Evolutionary conservation across 2,329 filamentous ascomycete genomes (phyloP).

Genomic region (Epichloe sibirici): DNA sequence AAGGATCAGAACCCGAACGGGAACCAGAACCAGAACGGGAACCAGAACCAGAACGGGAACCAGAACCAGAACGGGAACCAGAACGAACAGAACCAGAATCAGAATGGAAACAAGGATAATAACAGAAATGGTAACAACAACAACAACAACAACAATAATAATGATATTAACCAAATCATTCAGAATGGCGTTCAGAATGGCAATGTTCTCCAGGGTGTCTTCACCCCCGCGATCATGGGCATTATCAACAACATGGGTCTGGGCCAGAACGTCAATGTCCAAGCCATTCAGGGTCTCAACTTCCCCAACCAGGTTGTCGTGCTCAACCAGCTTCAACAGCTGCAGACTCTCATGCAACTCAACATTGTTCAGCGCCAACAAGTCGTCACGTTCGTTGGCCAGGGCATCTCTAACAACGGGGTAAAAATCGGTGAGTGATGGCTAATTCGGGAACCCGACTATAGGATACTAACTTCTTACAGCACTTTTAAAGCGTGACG

Average conservation of each 20-base stretch:
- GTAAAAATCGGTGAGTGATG: conserved; percentile 10
- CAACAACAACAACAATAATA: not conserved
- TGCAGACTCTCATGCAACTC: conserved; percentile 13
- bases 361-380: conserved; percentile 13
- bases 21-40: too few species aligned
- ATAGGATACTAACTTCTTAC: not conserved
- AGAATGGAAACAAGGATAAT: conserved; percentile 6
- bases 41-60: conserved; percentile 4
- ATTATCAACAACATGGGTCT: conserved; percentile 19
- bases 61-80: conserved; percentile 2
- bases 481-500: conserved; percentile 14
- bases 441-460: not conserved
- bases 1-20: too few species aligned
- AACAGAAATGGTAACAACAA: not conserved
- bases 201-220: conserved; percentile 3
- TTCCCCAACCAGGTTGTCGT: conserved; percentile 16
- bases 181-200: conserved; percentile 7
- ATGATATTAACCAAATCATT: conserved; percentile 4
- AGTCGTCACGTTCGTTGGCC: conserved; percentile 10
- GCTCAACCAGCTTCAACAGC: conserved; percentile 15
- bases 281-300: conserved; percentile 16
- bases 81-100: conserved; percentile 1
- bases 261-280: conserved; percentile 14
- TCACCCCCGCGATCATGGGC: conserved; percentile 11
- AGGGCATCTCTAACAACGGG: conserved; percentile 11